These are phyloP conservation scores for Gossypium gossypioides DNA, from an alignment of 441 rosid genomes.

Conservation along the genomic window DNA sequence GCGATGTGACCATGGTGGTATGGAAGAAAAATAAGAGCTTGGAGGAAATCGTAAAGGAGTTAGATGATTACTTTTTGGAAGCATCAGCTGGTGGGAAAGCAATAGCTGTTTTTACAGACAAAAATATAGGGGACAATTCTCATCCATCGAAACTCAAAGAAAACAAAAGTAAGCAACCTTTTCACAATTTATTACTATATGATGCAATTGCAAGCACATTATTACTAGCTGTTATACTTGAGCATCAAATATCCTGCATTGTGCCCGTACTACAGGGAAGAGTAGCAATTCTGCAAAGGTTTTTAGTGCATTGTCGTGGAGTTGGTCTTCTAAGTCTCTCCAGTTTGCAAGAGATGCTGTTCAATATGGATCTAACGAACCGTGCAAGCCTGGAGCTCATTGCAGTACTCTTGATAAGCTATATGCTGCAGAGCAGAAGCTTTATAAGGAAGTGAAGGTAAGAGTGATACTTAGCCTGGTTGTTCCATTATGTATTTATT, in stretches of 20 bases:
- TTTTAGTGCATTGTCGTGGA: conserved; percentile 82
- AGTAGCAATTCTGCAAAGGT: conserved; percentile 77
- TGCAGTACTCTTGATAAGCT: conserved; percentile 63
- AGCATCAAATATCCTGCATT: not conserved
- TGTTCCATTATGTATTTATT: conserved; percentile 16
- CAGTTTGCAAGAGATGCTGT: conserved; percentile 39
- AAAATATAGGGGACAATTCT: conserved; percentile 40
- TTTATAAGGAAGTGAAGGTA: conserved; percentile 77
- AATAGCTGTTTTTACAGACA: conserved; percentile 61
- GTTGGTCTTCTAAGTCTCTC: conserved; percentile 78
- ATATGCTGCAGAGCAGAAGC: conserved; percentile 64
- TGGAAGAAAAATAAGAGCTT: conserved; percentile 53
- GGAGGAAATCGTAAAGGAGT: conserved; percentile 58
- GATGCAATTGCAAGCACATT: not conserved
- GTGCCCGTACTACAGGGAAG: conserved; percentile 43
- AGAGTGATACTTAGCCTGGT: conserved; percentile 12
- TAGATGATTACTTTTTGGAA: conserved; percentile 83
- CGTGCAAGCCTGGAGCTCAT: conserved; percentile 87
- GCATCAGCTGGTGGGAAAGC: conserved; percentile 69
- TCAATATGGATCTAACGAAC: conserved; percentile 39
- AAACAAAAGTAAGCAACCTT: conserved; percentile 44
- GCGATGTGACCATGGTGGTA: conserved; percentile 27
- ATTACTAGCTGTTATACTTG: too few species aligned
- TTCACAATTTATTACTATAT: not conserved
- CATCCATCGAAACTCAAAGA: conserved; percentile 43